Base-by-base conservation (phyloP, 2,329 filamentous ascomycete genomes). In the Colletotrichum lentis region DNA sequence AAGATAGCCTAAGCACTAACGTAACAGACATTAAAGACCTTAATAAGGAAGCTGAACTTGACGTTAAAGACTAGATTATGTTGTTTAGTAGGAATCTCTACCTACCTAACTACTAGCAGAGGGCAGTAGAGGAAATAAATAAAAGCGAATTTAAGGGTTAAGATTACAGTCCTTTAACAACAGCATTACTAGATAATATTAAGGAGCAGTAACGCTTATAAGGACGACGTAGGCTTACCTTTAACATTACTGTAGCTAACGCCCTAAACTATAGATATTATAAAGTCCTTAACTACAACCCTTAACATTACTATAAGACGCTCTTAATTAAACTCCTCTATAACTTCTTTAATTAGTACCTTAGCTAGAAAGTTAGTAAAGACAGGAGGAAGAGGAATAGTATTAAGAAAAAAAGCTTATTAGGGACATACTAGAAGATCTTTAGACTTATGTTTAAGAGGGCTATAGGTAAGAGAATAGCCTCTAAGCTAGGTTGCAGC, bases 11-110 rank as follows among this genome's bases (percentile, higher is more conserved):
- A 11, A 18, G 27, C 12, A 55, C 53, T 18, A 10, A 55, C 2
- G 20, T 20, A 5, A 55, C 37, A 5, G 20, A 55, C n/a, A 10
- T 8, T 8, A 12, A 37, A 39, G 16, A 37, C 50, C 22, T 50
- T 18, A 3, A 43, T 1, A 3, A 57, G 12, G 54, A 58, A 37
- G 16, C 16, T 11, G 27, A 47, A 31, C 8, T 68, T 35, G 37
- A 70, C 37, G 27, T 71, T 11, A 37, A 70, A 16, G 62, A 72
- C 37, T 24, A 67, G 41, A 46, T 64, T 22, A 24, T 60, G 58
- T 61, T 73, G 55, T 73, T 71, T 41, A 49, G 55, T 12, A 64
- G 70, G 14, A 73, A 73, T 57, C 20, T 64, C 24, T 35, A 71
- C 54, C 66, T 65, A 20, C 67, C 57, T 11, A 63, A 72, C 39